Base-by-base conservation (phyloP, 2,329 filamentous ascomycete genomes). In the Dactylellina parvicollis region DNA sequence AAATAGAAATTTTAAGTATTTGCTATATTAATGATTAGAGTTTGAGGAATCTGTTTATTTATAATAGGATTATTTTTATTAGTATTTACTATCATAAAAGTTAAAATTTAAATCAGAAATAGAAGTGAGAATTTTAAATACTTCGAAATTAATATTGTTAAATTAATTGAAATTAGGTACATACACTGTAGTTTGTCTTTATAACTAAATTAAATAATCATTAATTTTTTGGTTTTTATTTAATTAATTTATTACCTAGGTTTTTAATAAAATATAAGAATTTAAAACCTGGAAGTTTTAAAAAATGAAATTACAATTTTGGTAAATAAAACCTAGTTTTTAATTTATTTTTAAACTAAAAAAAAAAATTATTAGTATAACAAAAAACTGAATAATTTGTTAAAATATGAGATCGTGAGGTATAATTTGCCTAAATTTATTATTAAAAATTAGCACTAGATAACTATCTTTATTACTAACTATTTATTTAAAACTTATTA, bases 111-210 rank as follows among this genome's bases (percentile, higher is more conserved):
- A 49, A 4, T 24, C 24, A 49, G n/a, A 8, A 49, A 18, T 49
- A 49, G 24, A 49, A 28, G 20, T 49, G 24, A 22, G 24, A n/a
- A 22, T 49, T 22, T 22, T 22, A 9, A 22, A 24, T 8, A 22
- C 20, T 49, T 49, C 24, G 4, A 28, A 49, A 49, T 49, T 49
- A n/a, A 49, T 10, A n/a, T 49, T 22, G 10, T 24, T 24, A 22
- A 7, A 28, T 49, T 49, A 28, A 49, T 24, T 22, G n/a, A 22
- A n/a, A n/a, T n/a, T 49, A 49, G 18, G 24, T 49, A 49, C 24
- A 49, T 49, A 49, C 24, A 49, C 24, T 49, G 24, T 49, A 49
- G 8, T 49, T 49, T 49, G n/a, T 28, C n/a, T 49, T 49, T 49
- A 28, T 49, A 49, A 18, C 18, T 49, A 49, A n/a, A 28, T 20